Evolutionary conservation across 495 filamentous ascomycete species (phyloP).

Genomic region (Penicillium samsonianum): DNA sequence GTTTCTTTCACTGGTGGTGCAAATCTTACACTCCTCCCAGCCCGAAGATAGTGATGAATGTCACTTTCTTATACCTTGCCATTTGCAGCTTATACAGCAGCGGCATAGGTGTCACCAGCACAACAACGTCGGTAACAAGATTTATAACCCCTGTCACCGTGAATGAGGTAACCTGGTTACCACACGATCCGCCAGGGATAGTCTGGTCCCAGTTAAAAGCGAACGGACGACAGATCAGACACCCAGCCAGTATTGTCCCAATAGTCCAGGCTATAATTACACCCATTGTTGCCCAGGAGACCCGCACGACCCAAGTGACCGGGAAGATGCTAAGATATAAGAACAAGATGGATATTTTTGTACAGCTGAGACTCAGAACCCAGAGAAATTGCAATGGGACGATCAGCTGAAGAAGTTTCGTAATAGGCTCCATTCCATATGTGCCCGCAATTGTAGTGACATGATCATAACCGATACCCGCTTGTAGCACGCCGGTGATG

Average conservation of each 20-base stretch:
- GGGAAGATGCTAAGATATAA: slow-evolving; percentile 39
- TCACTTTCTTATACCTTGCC: slow-evolving; percentile 1
- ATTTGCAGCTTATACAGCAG: slow-evolving; percentile 12
- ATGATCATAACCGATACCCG: not conserved
- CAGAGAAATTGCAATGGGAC: slow-evolving; percentile 24
- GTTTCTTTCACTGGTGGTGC: not conserved
- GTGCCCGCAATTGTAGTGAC: not conserved
- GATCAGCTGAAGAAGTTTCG: slow-evolving; percentile 17
- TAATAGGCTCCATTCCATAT: slow-evolving; percentile 12
- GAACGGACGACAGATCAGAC: slow-evolving; percentile 53
- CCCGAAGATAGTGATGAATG: not conserved
- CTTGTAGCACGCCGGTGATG: not conserved
- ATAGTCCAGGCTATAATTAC: slow-evolving; percentile 28
- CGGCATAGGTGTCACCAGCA: slow-evolving; percentile 36
- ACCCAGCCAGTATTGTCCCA: slow-evolving; percentile 27
- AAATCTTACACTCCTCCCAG: not conserved
- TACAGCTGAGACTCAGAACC: slow-evolving; percentile 25
- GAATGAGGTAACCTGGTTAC: slow-evolving; percentile 34
- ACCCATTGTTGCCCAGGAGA: slow-evolving; percentile 22
- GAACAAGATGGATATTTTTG: slow-evolving; percentile 38
- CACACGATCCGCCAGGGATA: slow-evolving; percentile 44
- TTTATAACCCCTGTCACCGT: slow-evolving; percentile 43
- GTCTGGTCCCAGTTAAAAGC: slow-evolving; percentile 47
- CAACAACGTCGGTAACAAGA: slow-evolving; percentile 47
- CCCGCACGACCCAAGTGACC: slow-evolving; percentile 16